Evolutionary conservation across 257 asterid genomes (phyloP).

Genomic region (Lithospermum erythrorhizon): DNA sequence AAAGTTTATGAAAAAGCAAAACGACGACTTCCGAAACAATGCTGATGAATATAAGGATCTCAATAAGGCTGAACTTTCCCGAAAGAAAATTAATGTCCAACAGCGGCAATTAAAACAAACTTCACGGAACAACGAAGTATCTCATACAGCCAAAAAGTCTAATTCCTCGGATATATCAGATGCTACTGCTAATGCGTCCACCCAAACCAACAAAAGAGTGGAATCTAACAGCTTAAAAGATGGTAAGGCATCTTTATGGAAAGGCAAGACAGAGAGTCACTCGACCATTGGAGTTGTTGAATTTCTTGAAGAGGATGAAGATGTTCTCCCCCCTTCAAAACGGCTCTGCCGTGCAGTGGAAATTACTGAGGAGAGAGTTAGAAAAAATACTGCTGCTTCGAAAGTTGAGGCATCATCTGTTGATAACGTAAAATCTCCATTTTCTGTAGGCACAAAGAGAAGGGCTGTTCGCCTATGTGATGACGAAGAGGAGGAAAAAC

Average conservation of each 20-base stretch:
- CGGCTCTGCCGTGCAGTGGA: slow-evolving; percentile 49
- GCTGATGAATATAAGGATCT: slow-evolving; percentile 24
- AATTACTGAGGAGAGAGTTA: slow-evolving; percentile 29
- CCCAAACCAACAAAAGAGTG: slow-evolving; percentile 23
- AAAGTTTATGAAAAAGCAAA: slow-evolving; percentile 28
- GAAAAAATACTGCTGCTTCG: slow-evolving; percentile 23
- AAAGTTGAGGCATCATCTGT: slow-evolving; percentile 25
- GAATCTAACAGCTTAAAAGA: slow-evolving; percentile 23
- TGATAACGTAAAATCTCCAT: slow-evolving; percentile 26
- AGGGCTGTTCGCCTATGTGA: slow-evolving; percentile 83
- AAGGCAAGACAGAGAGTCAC: slow-evolving; percentile 29
- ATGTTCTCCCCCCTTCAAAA: slow-evolving; percentile 59
- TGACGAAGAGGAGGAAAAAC: slow-evolving; percentile 64
- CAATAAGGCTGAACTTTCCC: slow-evolving; percentile 17
- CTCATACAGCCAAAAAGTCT: slow-evolving; percentile 32
- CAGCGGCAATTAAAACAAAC: slow-evolving; percentile 37
- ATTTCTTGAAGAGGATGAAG: slow-evolving; percentile 49
- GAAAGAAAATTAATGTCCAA: slow-evolving; percentile 34
- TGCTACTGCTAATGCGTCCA: slow-evolving; percentile 21
- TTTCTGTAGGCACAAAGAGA: slow-evolving; percentile 36
- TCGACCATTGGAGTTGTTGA: slow-evolving; percentile 22
- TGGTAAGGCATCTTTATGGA: slow-evolving; percentile 21
- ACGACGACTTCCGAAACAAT: slow-evolving; percentile 17
- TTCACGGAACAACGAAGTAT: slow-evolving; percentile 20
- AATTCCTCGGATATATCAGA: slow-evolving; percentile 28